Conservation (phyloP, 352 stramenopile species). For the Elongisporangium undulatum region DNA sequence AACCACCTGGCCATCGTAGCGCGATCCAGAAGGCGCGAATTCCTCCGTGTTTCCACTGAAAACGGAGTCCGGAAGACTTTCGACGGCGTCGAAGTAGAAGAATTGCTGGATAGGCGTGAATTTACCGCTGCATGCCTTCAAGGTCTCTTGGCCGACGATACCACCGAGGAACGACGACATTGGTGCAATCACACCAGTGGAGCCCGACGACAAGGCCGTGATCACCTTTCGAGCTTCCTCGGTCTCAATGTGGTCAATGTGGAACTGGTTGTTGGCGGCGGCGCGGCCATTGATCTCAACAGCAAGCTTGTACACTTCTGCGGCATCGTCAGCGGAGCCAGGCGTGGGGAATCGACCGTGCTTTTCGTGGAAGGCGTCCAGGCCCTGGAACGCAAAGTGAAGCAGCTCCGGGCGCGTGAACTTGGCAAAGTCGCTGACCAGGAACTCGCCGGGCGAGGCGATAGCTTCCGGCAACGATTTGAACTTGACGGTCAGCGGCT, state of each 20-base stretch:
- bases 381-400: constrained; percentile 86
- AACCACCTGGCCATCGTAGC: constrained; percentile 93
- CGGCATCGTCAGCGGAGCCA: constrained; percentile 77
- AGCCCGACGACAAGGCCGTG: constrained; percentile 76
- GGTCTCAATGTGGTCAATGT: constrained; percentile 54
- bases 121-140: constrained; percentile 99
- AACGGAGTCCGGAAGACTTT: constrained; percentile 91
- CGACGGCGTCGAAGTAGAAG: constrained; percentile 98
- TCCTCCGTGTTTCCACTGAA: constrained; percentile 38
- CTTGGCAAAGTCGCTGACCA: constrained; percentile 98
- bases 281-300: constrained; percentile 72
- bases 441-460: constrained; percentile 90
- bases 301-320: constrained; percentile 84
- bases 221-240: constrained; percentile 77
- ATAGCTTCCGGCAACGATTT: constrained; percentile 86
- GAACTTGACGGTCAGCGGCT: constrained; percentile 92
- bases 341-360: constrained; percentile 84
- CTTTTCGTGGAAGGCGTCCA: constrained; percentile 83
- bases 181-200: constrained; percentile 90
- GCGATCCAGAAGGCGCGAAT: constrained; percentile 56
- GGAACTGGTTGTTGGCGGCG: constrained; percentile 54
- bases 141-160: constrained; percentile 96
- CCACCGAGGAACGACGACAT: constrained; percentile 97
- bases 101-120: constrained; percentile 99
- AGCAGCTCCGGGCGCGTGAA: constrained; percentile 90